Conservation (phyloP, 1,284 basidiomycete genomes). For the Trichosporon asahii region DNA sequence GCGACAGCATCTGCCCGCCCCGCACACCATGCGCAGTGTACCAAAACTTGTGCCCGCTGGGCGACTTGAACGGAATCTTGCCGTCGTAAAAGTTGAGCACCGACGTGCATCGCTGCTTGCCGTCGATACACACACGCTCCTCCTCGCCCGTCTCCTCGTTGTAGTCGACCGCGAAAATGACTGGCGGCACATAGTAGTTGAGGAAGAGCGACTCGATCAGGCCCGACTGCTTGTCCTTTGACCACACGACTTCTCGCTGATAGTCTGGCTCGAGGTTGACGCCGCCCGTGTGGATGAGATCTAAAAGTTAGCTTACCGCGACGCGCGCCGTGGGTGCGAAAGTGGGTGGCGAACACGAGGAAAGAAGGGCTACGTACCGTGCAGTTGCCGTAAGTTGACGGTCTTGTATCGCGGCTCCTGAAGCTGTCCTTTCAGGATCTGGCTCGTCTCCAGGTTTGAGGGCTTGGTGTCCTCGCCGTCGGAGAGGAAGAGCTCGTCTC, state of each 20-base stretch:
- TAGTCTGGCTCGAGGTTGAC: conserved; percentile 43
- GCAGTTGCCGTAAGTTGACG: conserved; percentile 28
- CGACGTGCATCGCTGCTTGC: conserved; percentile 49
- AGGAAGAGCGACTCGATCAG: conserved; percentile 42
- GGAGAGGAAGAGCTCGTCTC: conserved; percentile 31
- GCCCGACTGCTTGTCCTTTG: conserved; percentile 29
- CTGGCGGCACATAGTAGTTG: conserved; percentile 49
- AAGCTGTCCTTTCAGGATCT: conserved; percentile 28
- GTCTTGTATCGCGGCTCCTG: conserved; percentile 30
- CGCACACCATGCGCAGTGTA: conserved; percentile 23
- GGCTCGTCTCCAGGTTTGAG: not conserved
- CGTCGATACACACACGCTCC: conserved; percentile 45
- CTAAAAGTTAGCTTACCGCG: conserved; percentile 21
- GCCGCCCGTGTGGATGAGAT: conserved; percentile 35
- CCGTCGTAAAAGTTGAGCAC: conserved; percentile 45
- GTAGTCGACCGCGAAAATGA: conserved; percentile 40
- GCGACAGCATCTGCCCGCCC: conserved; percentile 30
- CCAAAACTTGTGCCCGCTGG: conserved; percentile 35
- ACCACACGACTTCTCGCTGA: conserved; percentile 50
- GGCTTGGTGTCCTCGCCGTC: conserved; percentile 32
- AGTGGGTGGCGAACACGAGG: not conserved
- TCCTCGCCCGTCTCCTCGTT: conserved; percentile 22
- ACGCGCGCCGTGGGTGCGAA: not conserved
- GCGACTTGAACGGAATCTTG: conserved; percentile 36
- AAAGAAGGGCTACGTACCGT: conserved; percentile 28